phyloP scores from a whole-genome alignment of 768 basidiomycete genomes.

The Hericium alpestre region DNA sequence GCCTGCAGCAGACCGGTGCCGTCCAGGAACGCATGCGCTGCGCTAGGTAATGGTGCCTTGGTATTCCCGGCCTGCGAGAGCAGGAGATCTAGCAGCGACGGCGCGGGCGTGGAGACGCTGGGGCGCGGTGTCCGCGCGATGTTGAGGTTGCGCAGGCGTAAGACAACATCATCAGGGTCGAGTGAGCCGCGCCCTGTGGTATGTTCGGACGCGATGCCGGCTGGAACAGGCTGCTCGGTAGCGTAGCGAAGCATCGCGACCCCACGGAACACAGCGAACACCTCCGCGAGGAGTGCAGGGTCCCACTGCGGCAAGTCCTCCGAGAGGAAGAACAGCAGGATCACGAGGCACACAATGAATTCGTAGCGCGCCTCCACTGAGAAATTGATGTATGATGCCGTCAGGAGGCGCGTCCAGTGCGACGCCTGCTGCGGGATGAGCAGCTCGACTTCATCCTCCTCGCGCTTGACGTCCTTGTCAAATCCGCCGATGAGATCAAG shows the following conservation, averaged over 20 bases:
- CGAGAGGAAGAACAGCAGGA: slow-evolving; percentile 60
- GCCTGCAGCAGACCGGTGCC: slow-evolving; percentile 56
- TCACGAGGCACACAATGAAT: slow-evolving; percentile 53
- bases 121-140: slow-evolving; percentile 32
- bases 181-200: slow-evolving; percentile 19
- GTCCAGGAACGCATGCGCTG: slow-evolving; percentile 65
- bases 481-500: slow-evolving; percentile 67
- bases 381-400: slow-evolving; percentile 49
- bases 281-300: slow-evolving; percentile 53
- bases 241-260: slow-evolving; percentile 60
- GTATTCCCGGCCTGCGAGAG: slow-evolving; percentile 38
- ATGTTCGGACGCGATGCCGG: slow-evolving; percentile 21
- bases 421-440: slow-evolving; percentile 43
- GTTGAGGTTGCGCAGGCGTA: slow-evolving; percentile 65
- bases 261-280: slow-evolving; percentile 74
- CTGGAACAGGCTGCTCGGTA: slow-evolving; percentile 44
- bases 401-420: slow-evolving; percentile 52
- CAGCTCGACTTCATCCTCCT: slow-evolving; percentile 59
- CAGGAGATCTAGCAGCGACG: slow-evolving; percentile 55
- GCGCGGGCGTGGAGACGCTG: slow-evolving; percentile 20
- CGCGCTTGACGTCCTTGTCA: slow-evolving; percentile 58
- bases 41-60: slow-evolving; percentile 39
- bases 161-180: slow-evolving; percentile 42
- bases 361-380: slow-evolving; percentile 70
- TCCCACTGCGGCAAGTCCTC: slow-evolving; percentile 57